Conservation (phyloP, 805 yeast genomes). For the Blastobotrys robertii region DNA sequence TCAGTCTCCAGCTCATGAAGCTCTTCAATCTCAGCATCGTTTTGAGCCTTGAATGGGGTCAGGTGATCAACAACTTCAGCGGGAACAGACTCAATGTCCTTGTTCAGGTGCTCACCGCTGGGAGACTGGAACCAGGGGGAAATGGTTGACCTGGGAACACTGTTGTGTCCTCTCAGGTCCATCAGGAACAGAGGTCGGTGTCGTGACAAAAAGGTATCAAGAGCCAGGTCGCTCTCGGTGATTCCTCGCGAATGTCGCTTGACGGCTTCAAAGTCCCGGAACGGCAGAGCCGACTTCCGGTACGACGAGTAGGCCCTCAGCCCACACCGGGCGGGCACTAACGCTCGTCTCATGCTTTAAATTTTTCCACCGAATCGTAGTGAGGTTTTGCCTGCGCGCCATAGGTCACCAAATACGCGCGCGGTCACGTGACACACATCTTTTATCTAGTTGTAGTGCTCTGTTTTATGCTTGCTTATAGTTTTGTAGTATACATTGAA, state of each 20-base stretch:
- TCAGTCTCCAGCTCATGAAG: no score
- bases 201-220: slow-evolving; percentile 37
- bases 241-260: slow-evolving; percentile 2
- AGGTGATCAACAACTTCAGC: slow-evolving; percentile 28
- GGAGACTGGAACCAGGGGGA: slow-evolving; percentile 33
- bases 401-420: no score
- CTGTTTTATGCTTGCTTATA: no score
- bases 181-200: slow-evolving; percentile 37
- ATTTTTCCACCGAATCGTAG: no score
- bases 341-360: no score
- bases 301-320: no score
- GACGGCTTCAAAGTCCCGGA: slow-evolving; percentile 4
- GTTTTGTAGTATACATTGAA: no score
- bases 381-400: no score
- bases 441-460: no score
- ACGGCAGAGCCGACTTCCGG: slow-evolving; percentile 4
- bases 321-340: no score
- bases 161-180: slow-evolving; percentile 18
- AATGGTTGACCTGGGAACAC: slow-evolving; percentile 1
- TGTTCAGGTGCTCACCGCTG: slow-evolving; percentile 29
- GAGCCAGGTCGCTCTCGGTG: slow-evolving; percentile 16
- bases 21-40: slow-evolving; percentile 2
- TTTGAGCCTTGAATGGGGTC: slow-evolving; percentile 25
- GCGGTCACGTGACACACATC: no score
- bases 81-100: slow-evolving; percentile 30